These are phyloP conservation scores for Vanderwaltozyma tropicalis DNA, from an alignment of 805 yeast genomes.

Conservation along the genomic window DNA sequence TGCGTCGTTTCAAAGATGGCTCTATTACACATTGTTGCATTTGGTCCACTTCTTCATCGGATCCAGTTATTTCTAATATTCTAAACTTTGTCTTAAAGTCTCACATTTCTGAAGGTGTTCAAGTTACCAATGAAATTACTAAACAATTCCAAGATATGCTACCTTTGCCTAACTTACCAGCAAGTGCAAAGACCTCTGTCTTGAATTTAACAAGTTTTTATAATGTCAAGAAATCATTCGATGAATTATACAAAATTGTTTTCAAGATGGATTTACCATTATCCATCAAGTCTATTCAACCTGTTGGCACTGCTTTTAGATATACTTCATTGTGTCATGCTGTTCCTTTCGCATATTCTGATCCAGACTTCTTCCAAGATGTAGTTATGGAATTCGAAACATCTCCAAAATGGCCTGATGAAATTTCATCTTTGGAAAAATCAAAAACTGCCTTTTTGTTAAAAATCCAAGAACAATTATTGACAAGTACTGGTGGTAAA, in stretches of 20 bases:
- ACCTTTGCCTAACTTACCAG: constrained; percentile 53
- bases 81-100: constrained; percentile 49
- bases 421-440: constrained; percentile 69
- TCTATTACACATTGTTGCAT: constrained; percentile 82
- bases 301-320: constrained; percentile 66
- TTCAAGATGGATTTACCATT: constrained; percentile 55
- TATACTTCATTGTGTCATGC: constrained; percentile 71
- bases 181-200: constrained; percentile 44
- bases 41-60: constrained; percentile 52
- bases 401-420: constrained; percentile 94
- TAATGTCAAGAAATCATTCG: constrained; percentile 42
- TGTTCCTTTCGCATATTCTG: constrained; percentile 65
- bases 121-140: constrained; percentile 27
- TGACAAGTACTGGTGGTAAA: constrained; percentile 37
- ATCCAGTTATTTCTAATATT: constrained; percentile 57
- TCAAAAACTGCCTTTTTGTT: constrained; percentile 84
- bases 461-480: constrained; percentile 45
- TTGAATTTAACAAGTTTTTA: constrained; percentile 35
- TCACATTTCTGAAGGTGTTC: constrained; percentile 43
- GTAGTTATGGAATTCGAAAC: constrained; percentile 79
- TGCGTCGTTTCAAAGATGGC: constrained; percentile 90
- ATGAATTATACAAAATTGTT: constrained; percentile 44
- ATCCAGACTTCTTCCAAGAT: constrained; percentile 72
- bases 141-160: constrained; percentile 39
- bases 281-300: constrained; percentile 56